Evolutionary conservation across 176 grass and related monocot species (phyloP).

Genomic region (maize (Zea mays)): Zm-B73-REFERENCE-NAM-5.0 NC_050097.1:210559001-210559500

Average conservation of each 20-base stretch:
- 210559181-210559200: too few species aligned
- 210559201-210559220: background rate
- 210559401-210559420: constrained; percentile 28
- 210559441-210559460: constrained; percentile 27
- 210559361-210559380: constrained; percentile 2
- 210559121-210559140: too few species aligned
- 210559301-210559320: background rate
- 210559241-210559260: constrained; percentile 20
- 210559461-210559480: constrained; percentile 36
- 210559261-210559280: constrained; percentile 21
- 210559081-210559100: too few species aligned
- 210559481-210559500: background rate
- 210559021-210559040: too few species aligned
- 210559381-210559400: constrained; percentile 42
- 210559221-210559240: constrained; percentile 13
- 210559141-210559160: too few species aligned
- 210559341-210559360: constrained; percentile 14
- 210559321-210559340: constrained; percentile 6
- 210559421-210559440: constrained; percentile 59
- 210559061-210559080: too few species aligned
- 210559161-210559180: too few species aligned
- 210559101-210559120: too few species aligned
- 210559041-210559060: too few species aligned
- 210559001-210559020: too few species aligned
- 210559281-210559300: background rate